Percentiles rank a stretch among this genome's conserved stretches.
Evolutionary conservation across 1,139 yeast species (phyloP).

Genomic region (Wickerhamomyces sp.): DNA sequence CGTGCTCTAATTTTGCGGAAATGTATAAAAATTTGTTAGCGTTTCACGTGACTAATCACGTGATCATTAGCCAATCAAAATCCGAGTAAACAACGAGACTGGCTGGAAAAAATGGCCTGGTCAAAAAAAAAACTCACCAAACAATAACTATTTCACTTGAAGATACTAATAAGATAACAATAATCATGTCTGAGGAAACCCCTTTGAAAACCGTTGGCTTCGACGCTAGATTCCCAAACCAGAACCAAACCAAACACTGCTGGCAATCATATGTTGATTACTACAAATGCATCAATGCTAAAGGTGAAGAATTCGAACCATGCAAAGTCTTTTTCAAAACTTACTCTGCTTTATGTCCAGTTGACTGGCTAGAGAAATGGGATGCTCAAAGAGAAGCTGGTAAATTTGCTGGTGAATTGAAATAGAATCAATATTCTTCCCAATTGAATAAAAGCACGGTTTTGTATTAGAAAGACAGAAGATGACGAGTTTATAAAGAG

Average conservation of each 20-base stretch:
- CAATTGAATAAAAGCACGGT: no score
- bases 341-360: constrained; percentile 87
- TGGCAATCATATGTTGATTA: constrained; percentile 97
- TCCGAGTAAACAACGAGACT: no score
- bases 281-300: constrained; percentile 93
- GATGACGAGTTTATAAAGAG: neutral
- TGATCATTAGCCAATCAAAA: constrained; percentile 2
- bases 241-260: constrained; percentile 97
- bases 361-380: constrained; percentile 92
- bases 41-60: neutral
- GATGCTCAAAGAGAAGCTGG: constrained; percentile 85
- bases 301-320: constrained; percentile 98
- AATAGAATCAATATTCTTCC: constrained; percentile 13
- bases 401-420: constrained; percentile 62
- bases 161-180: no score
- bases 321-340: constrained; percentile 94
- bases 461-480: no score
- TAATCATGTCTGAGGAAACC: constrained; percentile 23
- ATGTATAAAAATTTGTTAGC: neutral
- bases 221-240: constrained; percentile 94
- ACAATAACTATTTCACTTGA: no score
- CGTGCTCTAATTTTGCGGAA: no score
- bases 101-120: constrained; percentile 1
- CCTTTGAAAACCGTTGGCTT: constrained; percentile 76
- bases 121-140: neutral